phyloP scores from a whole-genome alignment of 1,139 yeast genomes.

The Kurtzmaniella natalensis region DNA sequence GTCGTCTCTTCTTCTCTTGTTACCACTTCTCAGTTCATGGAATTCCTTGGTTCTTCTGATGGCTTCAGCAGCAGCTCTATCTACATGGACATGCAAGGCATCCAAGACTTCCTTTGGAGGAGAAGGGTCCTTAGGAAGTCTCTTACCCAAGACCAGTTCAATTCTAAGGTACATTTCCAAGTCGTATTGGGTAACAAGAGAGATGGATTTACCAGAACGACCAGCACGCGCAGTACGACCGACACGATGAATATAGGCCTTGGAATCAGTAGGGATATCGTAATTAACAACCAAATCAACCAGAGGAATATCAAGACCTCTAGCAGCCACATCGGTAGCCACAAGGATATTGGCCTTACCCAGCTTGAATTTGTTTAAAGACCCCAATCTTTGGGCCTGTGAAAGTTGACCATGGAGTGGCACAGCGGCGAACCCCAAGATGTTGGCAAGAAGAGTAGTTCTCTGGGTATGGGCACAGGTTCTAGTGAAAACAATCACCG shows the following conservation, averaged over 20 bases:
- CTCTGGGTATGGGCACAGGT: conserved; percentile 96
- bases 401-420: conserved; percentile 94
- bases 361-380: conserved; percentile 85
- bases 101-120: conserved; percentile 76
- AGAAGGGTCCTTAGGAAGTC: conserved; percentile 71
- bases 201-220: conserved; percentile 85
- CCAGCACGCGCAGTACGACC: conserved; percentile 99
- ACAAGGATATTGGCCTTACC: conserved; percentile 79
- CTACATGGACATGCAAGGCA: conserved; percentile 81
- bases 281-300: conserved; percentile 92
- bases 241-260: conserved; percentile 94
- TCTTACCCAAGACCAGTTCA: conserved; percentile 79
- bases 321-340: conserved; percentile 97
- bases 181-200: conserved; percentile 93
- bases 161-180: conserved; percentile 82
- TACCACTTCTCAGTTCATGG: conserved; percentile 43
- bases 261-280: conserved; percentile 97
- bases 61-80: conserved; percentile 89
- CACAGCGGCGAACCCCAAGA: conserved; percentile 82
- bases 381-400: conserved; percentile 89
- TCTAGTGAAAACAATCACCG: conserved; percentile 84
- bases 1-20: conserved; percentile 34
- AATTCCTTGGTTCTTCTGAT: conserved; percentile 75
- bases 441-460: conserved; percentile 74
- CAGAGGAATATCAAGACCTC: conserved; percentile 94